A percentile compares a stretch with the other conserved stretches of the same genome.
Evolutionary conservation across 768 basidiomycete genomes (phyloP).

Genomic region (Rhodotorula paludigena): DNA sequence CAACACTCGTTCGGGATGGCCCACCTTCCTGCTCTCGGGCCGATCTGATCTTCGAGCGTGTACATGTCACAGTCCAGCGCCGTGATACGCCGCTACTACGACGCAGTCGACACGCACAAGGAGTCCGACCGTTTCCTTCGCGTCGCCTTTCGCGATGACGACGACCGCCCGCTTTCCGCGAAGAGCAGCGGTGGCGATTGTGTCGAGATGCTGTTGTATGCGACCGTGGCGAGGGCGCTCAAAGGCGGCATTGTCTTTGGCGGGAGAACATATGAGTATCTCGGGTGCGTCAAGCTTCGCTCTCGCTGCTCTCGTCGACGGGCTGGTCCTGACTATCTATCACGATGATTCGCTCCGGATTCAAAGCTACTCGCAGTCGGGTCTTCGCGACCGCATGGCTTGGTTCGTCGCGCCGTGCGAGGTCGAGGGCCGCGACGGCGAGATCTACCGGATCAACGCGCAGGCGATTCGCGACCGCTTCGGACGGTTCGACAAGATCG

Average conservation of each 20-base stretch:
- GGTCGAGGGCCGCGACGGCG: neutral
- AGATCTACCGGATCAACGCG: neutral
- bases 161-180: neutral
- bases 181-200: neutral
- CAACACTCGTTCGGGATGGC: neutral
- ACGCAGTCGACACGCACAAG: neutral
- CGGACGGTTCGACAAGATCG: conserved; percentile 18
- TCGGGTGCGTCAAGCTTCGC: conserved; percentile 9
- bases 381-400: conserved; percentile 5
- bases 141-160: conserved; percentile 30
- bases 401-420: conserved; percentile 16
- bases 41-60: neutral
- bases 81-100: conserved; percentile 14
- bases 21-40: neutral
- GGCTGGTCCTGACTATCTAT: neutral
- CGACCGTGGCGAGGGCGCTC: neutral
- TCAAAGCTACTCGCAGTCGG: conserved; percentile 27
- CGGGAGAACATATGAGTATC: conserved; percentile 18
- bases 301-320: neutral
- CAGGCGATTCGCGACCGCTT: neutral
- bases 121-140: conserved; percentile 18
- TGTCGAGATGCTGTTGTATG: neutral
- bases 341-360: neutral
- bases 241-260: conserved; percentile 4
- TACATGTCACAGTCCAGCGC: conserved; percentile 8